These are phyloP conservation scores for Claviceps maximensis DNA, from an alignment of 2,329 filamentous ascomycete genomes.

Conservation along the genomic window DNA sequence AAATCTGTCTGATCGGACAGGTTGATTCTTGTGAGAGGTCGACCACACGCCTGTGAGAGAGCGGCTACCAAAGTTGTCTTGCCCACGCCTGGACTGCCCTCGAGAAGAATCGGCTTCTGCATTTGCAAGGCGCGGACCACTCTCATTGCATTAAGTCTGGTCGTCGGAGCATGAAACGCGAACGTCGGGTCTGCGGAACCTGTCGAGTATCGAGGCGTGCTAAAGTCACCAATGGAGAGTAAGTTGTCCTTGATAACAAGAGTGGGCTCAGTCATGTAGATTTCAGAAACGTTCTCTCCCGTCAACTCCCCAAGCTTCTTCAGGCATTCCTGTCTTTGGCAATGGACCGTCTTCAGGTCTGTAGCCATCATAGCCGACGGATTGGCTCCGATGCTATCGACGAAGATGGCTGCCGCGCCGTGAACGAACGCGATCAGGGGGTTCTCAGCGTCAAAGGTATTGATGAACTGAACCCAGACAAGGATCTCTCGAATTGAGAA, in stretches of 20 bases:
- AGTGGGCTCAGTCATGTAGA: slow-evolving; percentile 52
- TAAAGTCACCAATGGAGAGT: slow-evolving; percentile 64
- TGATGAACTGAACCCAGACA: slow-evolving; percentile 88
- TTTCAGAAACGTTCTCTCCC: slow-evolving; percentile 41
- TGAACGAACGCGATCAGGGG: slow-evolving; percentile 47
- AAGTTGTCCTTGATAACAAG: slow-evolving; percentile 37
- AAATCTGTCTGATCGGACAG: slow-evolving; percentile 95
- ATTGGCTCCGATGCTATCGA: slow-evolving; percentile 90
- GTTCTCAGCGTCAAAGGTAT: slow-evolving; percentile 42
- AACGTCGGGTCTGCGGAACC: slow-evolving; percentile 21
- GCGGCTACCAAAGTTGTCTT: slow-evolving; percentile 91
- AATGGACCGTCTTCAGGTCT: slow-evolving; percentile 52
- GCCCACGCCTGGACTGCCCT: slow-evolving; percentile 94
- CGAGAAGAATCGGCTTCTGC: slow-evolving; percentile 79
- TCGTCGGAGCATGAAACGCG: slow-evolving; percentile 80
- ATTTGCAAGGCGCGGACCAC: slow-evolving; percentile 81
- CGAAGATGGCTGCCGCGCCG: slow-evolving; percentile 87
- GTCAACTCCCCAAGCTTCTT: slow-evolving; percentile 57
- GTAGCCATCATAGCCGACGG: slow-evolving; percentile 75
- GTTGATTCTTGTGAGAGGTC: slow-evolving; percentile 84
- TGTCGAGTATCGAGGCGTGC: slow-evolving; percentile 39
- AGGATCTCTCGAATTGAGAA: slow-evolving; percentile 89
- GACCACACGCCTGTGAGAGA: slow-evolving; percentile 65
- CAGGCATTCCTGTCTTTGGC: slow-evolving; percentile 62
- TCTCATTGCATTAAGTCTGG: slow-evolving; percentile 77